Evolutionary conservation across 2,329 filamentous ascomycete genomes (phyloP).

Genomic region (Grosmannia penicillata): DNA sequence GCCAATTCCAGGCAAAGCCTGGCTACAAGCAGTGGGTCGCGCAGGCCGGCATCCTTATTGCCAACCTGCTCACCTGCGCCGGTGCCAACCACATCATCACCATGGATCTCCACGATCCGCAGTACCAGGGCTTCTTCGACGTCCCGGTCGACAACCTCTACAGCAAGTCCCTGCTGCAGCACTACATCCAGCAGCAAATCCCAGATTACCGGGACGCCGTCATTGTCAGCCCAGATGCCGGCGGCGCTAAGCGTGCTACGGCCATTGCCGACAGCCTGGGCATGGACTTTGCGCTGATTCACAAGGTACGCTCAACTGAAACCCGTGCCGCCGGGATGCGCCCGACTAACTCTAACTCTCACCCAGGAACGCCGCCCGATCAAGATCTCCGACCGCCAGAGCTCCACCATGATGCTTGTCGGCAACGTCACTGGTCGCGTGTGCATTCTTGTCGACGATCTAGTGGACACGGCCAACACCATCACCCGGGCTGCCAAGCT

Average conservation of each 20-base stretch:
- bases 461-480: slow-evolving; percentile 92
- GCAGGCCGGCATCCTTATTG: slow-evolving; percentile 87
- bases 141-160: slow-evolving; percentile 98
- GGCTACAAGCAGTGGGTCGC: slow-evolving; percentile 99
- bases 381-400: slow-evolving; percentile 59
- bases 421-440: slow-evolving; percentile 56
- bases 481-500: slow-evolving; percentile 93
- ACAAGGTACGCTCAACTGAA: slow-evolving; percentile 52
- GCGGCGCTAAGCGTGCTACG: slow-evolving; percentile 89
- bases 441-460: slow-evolving; percentile 84
- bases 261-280: slow-evolving; percentile 86
- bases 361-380: slow-evolving; percentile 40
- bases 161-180: slow-evolving; percentile 58
- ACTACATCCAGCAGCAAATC: slow-evolving; percentile 66
- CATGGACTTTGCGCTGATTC: slow-evolving; percentile 93
- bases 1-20: slow-evolving; percentile 60
- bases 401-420: slow-evolving; percentile 73
- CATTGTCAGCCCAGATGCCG: slow-evolving; percentile 90
- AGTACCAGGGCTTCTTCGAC: slow-evolving; percentile 98
- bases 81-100: slow-evolving; percentile 96
- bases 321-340: no score
- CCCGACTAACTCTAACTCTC: background rate
- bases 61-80: slow-evolving; percentile 86
- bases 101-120: slow-evolving; percentile 84
- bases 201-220: slow-evolving; percentile 75